Base-by-base conservation (phyloP, 2,329 filamentous ascomycete species). In the Botrytis pseudocinerea region DNA sequence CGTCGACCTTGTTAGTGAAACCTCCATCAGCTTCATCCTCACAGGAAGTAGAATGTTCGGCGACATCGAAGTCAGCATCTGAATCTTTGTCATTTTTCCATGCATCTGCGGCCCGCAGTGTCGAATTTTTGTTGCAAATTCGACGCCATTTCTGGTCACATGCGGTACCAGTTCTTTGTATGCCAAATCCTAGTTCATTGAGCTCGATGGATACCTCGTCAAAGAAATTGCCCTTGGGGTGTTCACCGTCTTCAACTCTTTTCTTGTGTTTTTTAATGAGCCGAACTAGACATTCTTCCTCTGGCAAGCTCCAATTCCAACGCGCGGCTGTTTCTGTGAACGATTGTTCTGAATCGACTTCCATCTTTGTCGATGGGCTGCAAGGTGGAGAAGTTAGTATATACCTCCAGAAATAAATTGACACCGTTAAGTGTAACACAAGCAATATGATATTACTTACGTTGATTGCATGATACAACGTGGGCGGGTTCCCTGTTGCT, bases 1-100 rank as follows among this genome's bases (percentile, higher is more conserved):
- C 6, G 0, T 20, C 28, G 8, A 25, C 2, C 2, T 7, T 48
- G 28, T 25, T 25, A 25, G 2, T 44, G 22, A 5, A 0, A 1
- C 4, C 20, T 35, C 14, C 0, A 1, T 32, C 28, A 22, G 8
- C 42, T 35, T 46, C 44, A 48, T 65, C 32, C 14, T n/a, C 44
- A 18, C 38, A 10, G 38, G 44, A 7, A 25, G 3, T 35, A 38
- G 5, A 22, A 6, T 35, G 1, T n/a, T 10, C 20, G 9, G 28
- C 8, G 4, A 14, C 38, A 32, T 8, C 40, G 12, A 32, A 6
- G 44, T 25, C 40, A 22, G 2, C 28, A 65, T 44, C 35, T 35
- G 6, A 6, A 35, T 35, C 35, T 35, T 35, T 5, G 35, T 35
- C 35, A 35, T 35, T 4, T 4, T 35, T 35, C 35, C 35, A 35